phyloP scores from a whole-genome alignment of 176 grass and related monocot genomes.

The Dendrocalamus sinicus region DNA sequence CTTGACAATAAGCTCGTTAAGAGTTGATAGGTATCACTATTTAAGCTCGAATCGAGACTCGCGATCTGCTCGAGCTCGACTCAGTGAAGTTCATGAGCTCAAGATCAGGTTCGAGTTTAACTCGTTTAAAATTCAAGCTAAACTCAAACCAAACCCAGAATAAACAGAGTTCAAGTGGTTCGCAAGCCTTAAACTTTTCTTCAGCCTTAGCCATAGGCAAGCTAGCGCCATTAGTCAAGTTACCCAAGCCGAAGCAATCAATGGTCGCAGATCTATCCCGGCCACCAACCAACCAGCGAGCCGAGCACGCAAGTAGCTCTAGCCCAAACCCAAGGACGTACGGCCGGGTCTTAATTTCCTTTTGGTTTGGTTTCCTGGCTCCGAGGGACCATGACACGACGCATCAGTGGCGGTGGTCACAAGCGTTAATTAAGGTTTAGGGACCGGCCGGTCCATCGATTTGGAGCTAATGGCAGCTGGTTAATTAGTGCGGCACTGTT shows the following conservation, averaged over 20 bases:
- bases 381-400: conserved; percentile 25
- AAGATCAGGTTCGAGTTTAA: no score
- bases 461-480: conserved; percentile 29
- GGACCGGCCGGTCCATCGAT: conserved; percentile 9
- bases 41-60: no score
- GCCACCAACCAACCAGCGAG: neutral
- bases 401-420: conserved; percentile 39
- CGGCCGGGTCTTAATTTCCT: neutral
- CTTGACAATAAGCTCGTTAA: no score
- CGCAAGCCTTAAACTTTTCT: no score
- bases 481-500: conserved; percentile 35
- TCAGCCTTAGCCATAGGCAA: no score
- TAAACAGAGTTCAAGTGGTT: no score
- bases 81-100: no score
- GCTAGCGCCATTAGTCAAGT: neutral
- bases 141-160: no score
- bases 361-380: neutral
- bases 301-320: neutral
- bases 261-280: neutral
- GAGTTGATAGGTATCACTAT: no score
- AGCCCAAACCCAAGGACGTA: neutral
- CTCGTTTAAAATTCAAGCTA: no score
- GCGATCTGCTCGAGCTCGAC: no score
- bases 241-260: neutral
- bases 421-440: conserved; percentile 18